Percentiles rank a stretch among this genome's conserved stretches.
These are phyloP conservation scores for Ogataea pignaliae DNA, from an alignment of 805 yeast species.

Conservation along the genomic window DNA sequence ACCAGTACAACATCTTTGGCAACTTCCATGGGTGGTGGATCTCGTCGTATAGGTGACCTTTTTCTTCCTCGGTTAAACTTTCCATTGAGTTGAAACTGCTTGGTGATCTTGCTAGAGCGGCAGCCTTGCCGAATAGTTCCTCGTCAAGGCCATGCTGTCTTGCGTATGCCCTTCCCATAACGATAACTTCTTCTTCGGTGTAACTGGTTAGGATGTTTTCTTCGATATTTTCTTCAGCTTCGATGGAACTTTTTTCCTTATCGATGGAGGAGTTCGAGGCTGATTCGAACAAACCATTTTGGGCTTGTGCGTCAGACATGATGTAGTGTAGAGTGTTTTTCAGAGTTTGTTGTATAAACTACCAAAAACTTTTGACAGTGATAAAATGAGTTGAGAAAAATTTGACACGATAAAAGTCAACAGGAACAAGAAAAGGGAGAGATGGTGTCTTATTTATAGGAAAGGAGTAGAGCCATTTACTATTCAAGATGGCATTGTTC, in stretches of 20 bases:
- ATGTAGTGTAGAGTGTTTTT: too few relatives aligned
- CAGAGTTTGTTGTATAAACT: too few relatives aligned
- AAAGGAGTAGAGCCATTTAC: too few relatives aligned
- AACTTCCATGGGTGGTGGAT: constrained; percentile 41
- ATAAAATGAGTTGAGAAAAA: too few relatives aligned
- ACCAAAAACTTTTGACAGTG: too few relatives aligned
- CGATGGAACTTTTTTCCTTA: background rate
- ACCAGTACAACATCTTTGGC: constrained; percentile 44
- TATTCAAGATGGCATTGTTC: too few relatives aligned
- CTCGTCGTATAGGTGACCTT: constrained; percentile 44
- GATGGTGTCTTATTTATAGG: too few relatives aligned
- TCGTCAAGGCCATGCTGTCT: constrained; percentile 48
- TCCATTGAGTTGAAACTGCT: constrained; percentile 53
- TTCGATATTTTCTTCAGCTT: constrained; percentile 6
- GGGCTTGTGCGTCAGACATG: background rate
- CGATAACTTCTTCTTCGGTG: constrained; percentile 57
- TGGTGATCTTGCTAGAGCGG: constrained; percentile 64
- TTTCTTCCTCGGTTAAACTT: constrained; percentile 52
- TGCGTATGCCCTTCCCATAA: constrained; percentile 68
- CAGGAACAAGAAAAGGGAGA: too few relatives aligned
- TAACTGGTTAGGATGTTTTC: constrained; percentile 53
- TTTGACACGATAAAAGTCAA: too few relatives aligned
- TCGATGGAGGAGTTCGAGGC: background rate
- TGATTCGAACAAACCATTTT: background rate
- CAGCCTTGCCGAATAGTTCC: constrained; percentile 59